Percentiles rank a stretch among this genome's conserved stretches.
Conservation (phyloP, 2,329 filamentous ascomycete species). For the Nakataea oryzae region DNA sequence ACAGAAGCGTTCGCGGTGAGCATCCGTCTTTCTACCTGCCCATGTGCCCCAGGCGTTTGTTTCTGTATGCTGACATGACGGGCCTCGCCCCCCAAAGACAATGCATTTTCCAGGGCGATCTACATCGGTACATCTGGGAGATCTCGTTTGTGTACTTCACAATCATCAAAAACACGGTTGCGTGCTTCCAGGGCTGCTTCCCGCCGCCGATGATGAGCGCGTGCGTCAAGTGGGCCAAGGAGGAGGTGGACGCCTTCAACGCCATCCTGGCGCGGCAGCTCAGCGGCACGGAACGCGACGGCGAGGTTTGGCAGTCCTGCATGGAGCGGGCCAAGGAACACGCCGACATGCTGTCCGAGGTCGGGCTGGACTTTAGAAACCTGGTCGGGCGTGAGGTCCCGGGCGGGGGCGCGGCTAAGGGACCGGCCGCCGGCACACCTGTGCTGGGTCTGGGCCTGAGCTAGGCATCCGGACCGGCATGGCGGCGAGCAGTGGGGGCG, state of each 20-base stretch:
- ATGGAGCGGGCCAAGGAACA: conserved; percentile 74
- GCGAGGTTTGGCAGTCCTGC: conserved; percentile 70
- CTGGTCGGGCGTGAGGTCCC: conserved; percentile 54
- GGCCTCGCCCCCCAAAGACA: conserved; percentile 36
- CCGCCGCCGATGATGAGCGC: conserved; percentile 81
- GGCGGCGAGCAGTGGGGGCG: no score
- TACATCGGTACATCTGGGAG: conserved; percentile 90
- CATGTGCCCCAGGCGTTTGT: neutral
- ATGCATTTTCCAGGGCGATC: conserved; percentile 89
- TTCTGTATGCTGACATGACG: neutral
- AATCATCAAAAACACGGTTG: conserved; percentile 85
- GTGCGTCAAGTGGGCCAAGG: conserved; percentile 97
- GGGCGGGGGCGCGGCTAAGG: conserved; percentile 12
- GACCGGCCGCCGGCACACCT: neutral
- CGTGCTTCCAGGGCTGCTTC: conserved; percentile 81
- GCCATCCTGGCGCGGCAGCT: conserved; percentile 71
- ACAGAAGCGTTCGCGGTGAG: conserved; percentile 70
- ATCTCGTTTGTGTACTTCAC: conserved; percentile 94
- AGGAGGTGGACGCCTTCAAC: conserved; percentile 87
- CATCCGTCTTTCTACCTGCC: conserved; percentile 1
- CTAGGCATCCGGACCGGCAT: no score
- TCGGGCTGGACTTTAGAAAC: conserved; percentile 82
- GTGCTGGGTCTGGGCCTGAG: neutral
- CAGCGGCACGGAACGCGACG: conserved; percentile 71
- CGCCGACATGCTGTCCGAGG: conserved; percentile 68